Evolutionary conservation across 1,139 yeast species (phyloP).

Genomic region (Blastobotrys aristatus): DNA sequence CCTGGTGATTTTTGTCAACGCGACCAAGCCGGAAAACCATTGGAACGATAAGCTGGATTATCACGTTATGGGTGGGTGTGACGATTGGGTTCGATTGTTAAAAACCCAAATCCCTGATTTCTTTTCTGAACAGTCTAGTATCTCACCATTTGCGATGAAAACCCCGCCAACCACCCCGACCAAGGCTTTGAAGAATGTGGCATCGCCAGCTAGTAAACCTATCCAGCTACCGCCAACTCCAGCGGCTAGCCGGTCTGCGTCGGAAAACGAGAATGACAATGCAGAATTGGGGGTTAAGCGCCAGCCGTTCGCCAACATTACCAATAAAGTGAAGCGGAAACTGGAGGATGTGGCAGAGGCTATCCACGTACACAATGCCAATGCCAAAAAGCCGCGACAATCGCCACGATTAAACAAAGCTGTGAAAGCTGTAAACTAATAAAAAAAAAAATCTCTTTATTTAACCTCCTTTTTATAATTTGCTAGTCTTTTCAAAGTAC

Average conservation of each 20-base stretch:
- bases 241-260: neutral
- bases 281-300: too few relatives aligned
- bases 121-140: slow-evolving; percentile 51
- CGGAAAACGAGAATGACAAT: too few relatives aligned
- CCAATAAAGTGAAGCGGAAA: slow-evolving; percentile 5
- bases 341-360: neutral
- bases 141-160: slow-evolving; percentile 20
- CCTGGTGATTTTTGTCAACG: slow-evolving; percentile 58
- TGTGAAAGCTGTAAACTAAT: neutral
- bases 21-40: slow-evolving; percentile 35
- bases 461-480: slow-evolving; percentile 11
- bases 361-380: neutral
- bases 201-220: neutral
- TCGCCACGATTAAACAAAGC: neutral
- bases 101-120: slow-evolving; percentile 51
- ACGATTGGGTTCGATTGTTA: slow-evolving; percentile 61
- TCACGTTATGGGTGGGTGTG: slow-evolving; percentile 77
- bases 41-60: slow-evolving; percentile 64
- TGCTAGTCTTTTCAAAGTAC: slow-evolving; percentile 16
- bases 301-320: neutral
- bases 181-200: neutral
- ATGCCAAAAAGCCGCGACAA: neutral
- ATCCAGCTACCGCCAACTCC: slow-evolving; percentile 3
- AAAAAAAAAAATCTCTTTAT: neutral
- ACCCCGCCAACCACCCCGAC: slow-evolving; percentile 15